phyloP scores from a whole-genome alignment of 2,329 filamentous ascomycete genomes.

The Talaromyces sp. region DNA sequence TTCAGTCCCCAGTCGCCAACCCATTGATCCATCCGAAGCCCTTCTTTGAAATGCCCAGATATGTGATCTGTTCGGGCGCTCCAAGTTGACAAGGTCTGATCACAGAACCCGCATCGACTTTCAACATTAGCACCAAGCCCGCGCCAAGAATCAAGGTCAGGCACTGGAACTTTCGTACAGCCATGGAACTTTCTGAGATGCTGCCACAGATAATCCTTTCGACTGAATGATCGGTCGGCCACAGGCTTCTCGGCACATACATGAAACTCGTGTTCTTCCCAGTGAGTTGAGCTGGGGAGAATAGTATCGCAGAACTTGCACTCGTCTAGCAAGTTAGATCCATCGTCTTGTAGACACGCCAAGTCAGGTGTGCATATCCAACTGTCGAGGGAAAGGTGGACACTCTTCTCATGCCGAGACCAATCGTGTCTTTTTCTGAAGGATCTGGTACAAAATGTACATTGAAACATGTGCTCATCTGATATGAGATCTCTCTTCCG shows the following conservation, averaged over 20 bases:
- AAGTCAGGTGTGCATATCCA: slow-evolving; percentile 36
- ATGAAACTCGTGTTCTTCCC: slow-evolving; percentile 57
- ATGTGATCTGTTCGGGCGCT: slow-evolving; percentile 56
- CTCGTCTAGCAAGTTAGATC: slow-evolving; percentile 1
- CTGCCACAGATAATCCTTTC: slow-evolving; percentile 61
- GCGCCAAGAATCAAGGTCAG: slow-evolving; percentile 60
- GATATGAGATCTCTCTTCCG: slow-evolving; percentile 2
- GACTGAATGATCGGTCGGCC: slow-evolving; percentile 56
- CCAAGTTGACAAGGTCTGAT: slow-evolving; percentile 52
- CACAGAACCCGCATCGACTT: slow-evolving; percentile 59
- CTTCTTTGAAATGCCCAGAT: slow-evolving; percentile 58
- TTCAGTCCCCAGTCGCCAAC: slow-evolving; percentile 57
- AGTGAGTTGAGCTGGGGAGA: slow-evolving; percentile 49
- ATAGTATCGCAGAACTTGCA: slow-evolving; percentile 56
- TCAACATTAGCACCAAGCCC: slow-evolving; percentile 54
- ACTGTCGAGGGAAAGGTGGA: slow-evolving; percentile 53
- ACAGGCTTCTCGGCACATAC: slow-evolving; percentile 55
- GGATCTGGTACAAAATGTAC: slow-evolving; percentile 53
- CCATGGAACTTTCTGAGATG: slow-evolving; percentile 59
- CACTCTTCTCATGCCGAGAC: slow-evolving; percentile 54
- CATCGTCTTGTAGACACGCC: slow-evolving; percentile 15
- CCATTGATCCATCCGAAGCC: slow-evolving; percentile 58
- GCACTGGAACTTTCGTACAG: slow-evolving; percentile 52
- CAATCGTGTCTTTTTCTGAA: slow-evolving; percentile 56
- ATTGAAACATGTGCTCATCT: slow-evolving; percentile 39